Evolutionary conservation across 176 grass and related monocot species (phyloP).

Genomic region (Avena sativa): DNA sequence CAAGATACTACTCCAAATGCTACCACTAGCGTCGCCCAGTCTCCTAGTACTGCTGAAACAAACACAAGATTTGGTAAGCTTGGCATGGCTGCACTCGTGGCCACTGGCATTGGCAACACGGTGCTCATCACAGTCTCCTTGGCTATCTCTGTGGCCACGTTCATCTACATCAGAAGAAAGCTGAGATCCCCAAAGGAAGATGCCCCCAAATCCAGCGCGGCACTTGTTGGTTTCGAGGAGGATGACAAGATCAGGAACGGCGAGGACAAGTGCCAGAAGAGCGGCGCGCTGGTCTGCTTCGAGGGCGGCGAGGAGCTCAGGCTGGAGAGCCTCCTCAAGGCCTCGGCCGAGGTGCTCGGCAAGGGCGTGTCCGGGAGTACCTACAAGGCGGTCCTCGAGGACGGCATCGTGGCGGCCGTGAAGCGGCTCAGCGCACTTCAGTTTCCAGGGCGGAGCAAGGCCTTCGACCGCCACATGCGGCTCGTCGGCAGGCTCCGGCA

Average conservation of each 20-base stretch:
- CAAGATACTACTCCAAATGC: background rate
- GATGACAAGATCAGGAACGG: conserved; percentile 6
- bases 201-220: background rate
- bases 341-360: conserved; percentile 76
- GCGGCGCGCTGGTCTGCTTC: conserved; percentile 59
- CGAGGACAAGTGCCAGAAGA: conserved; percentile 48
- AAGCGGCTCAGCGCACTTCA: conserved; percentile 81
- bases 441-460: conserved; percentile 61
- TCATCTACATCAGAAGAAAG: conserved; percentile 64
- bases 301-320: conserved; percentile 74
- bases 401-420: conserved; percentile 70
- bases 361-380: conserved; percentile 84
- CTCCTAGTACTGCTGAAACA: conserved; percentile 6
- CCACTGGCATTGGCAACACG: conserved; percentile 57
- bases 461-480: conserved; percentile 70
- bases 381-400: conserved; percentile 75
- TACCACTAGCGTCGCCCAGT: background rate
- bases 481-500: conserved; percentile 69
- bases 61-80: conserved; percentile 27
- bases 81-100: conserved; percentile 52
- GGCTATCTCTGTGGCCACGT: conserved; percentile 44
- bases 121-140: conserved; percentile 50
- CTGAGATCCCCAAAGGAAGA: conserved; percentile 34
- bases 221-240: conserved; percentile 39
- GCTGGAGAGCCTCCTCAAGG: conserved; percentile 75